Percentiles rank a stretch among this genome's conserved stretches.
These are phyloP conservation scores for Brassica balearica DNA, from an alignment of 441 rosid species.

Conservation along the genomic window DNA sequence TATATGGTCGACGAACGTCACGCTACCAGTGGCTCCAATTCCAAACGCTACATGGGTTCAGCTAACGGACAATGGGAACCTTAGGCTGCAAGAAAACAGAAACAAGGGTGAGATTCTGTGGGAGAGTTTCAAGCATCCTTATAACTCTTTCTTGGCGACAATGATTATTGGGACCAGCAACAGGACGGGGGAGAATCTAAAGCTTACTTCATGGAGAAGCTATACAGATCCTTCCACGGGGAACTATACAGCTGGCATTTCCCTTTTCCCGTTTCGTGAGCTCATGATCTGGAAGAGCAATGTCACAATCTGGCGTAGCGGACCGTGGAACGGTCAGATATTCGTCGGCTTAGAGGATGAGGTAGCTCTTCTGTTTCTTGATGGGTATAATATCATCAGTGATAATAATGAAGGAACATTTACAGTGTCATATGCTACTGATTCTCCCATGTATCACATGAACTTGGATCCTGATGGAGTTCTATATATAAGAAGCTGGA, in stretches of 20 bases:
- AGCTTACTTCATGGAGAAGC: neutral
- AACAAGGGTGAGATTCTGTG: slow-evolving; percentile 38
- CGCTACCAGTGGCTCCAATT: neutral
- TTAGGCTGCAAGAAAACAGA: slow-evolving; percentile 38
- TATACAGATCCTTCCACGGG: slow-evolving; percentile 5
- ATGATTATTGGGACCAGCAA: slow-evolving; percentile 41
- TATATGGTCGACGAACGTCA: neutral
- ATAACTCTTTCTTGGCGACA: slow-evolving; percentile 34
- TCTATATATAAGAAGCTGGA: slow-evolving; percentile 33
- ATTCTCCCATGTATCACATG: slow-evolving; percentile 18
- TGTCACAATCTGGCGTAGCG: slow-evolving; percentile 51
- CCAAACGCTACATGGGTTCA: slow-evolving; percentile 42
- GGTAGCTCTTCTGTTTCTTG: slow-evolving; percentile 35
- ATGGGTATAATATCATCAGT: slow-evolving; percentile 18
- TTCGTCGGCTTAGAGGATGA: slow-evolving; percentile 48
- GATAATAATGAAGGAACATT: neutral
- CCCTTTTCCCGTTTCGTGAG: slow-evolving; percentile 43
- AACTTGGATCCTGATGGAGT: slow-evolving; percentile 45
- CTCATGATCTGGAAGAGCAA: slow-evolving; percentile 48
- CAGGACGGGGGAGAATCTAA: slow-evolving; percentile 4
- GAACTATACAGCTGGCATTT: neutral
- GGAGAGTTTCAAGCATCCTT: slow-evolving; percentile 61
- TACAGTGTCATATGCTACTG: slow-evolving; percentile 33
- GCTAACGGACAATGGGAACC: slow-evolving; percentile 54
- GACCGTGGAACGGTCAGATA: slow-evolving; percentile 56